Evolutionary conservation across 2,329 filamentous ascomycete species (phyloP), one percentile per base, ranked within the genome.

Genomic region (Arthrinium puccinioides): DNA sequence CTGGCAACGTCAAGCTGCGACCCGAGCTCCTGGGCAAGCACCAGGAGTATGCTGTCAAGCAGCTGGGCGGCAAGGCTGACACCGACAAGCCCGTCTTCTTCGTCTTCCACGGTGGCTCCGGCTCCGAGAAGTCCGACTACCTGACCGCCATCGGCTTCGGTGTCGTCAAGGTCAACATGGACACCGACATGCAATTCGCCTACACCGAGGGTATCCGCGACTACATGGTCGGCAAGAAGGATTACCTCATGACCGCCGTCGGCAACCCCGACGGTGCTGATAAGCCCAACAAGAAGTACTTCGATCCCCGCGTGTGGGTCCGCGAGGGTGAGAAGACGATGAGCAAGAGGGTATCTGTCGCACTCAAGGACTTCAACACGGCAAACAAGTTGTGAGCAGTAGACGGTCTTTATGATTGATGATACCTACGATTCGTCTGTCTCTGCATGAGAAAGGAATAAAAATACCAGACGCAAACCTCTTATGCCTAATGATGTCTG

Each of bases 221-320:
- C 72, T 98, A 88, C 74, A 76, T 97, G 61, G 66, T 87, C 57
- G 84, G 79, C 64, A 96, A 96, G 79, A 89, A 94, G 72, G 90
- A 95, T 55, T 98, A 97, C 75, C 70, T 98, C 53, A 69, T 76
- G 70, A 79, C 74, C 43, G 77, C 87, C 57, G 84, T 98, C 52
- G 92, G 92, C 57, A 98, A 97, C 78, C 90, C 90, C 49, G 89
- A 97, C 35, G 89, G 90, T 44, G 82, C 79, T 15, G 87, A 95
- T 72, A 97, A 97, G 84, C 90, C 92, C 60, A 98, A 98, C 82
- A 98, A 98, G 86, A 97, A 96, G 72, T 82, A 72, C 72, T 88
- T 85, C 51, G 62, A 86, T 70, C 87, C 88, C 54, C 82, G 88
- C 67, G 87, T 96, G 60, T 95, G 89, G 90, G 87, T 95, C 45